Evolutionary conservation across 148 eudicot species (phyloP).

Genomic region (Cornus suecica): DNA sequence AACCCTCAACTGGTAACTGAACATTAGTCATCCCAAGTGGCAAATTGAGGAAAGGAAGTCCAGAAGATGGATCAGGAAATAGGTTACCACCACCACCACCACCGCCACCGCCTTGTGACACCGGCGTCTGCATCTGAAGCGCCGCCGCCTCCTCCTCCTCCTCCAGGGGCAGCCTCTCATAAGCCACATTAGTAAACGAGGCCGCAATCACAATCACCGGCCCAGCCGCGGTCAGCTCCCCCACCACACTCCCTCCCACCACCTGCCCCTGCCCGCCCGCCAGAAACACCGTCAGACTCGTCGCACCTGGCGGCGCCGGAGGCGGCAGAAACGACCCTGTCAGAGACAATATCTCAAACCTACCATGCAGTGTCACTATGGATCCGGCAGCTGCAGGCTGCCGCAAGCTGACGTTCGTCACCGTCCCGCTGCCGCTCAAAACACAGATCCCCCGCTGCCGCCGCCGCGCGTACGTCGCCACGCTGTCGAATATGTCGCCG

Average conservation of each 20-base stretch:
- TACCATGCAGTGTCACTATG: slow-evolving; percentile 54
- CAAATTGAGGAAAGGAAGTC: slow-evolving; percentile 61
- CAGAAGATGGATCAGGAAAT: slow-evolving; percentile 58
- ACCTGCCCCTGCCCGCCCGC: slow-evolving; percentile 83
- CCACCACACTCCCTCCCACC: slow-evolving; percentile 71
- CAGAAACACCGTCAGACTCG: slow-evolving; percentile 52
- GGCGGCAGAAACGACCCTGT: slow-evolving; percentile 67
- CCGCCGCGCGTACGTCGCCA: slow-evolving; percentile 54
- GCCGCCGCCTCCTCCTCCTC: slow-evolving; percentile 37
- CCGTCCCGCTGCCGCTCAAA: slow-evolving; percentile 59
- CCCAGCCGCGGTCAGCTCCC: slow-evolving; percentile 60
- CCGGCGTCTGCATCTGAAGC: slow-evolving; percentile 46
- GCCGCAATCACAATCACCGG: slow-evolving; percentile 67
- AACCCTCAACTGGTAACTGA: slow-evolving; percentile 53
- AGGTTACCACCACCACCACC: slow-evolving; percentile 19
- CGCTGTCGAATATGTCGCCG: slow-evolving; percentile 53
- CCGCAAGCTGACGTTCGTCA: slow-evolving; percentile 60
- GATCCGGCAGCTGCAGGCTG: slow-evolving; percentile 54
- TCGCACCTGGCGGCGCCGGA: slow-evolving; percentile 76
- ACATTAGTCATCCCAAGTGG: slow-evolving; percentile 48
- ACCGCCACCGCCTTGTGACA: slow-evolving; percentile 19
- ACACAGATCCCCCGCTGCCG: slow-evolving; percentile 76
- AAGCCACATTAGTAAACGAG: slow-evolving; percentile 36
- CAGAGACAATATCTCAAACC: slow-evolving; percentile 66
- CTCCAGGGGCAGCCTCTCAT: slow-evolving; percentile 47